Conservation (phyloP, 148 eudicot species). For the Rhododendron ovatum region DNA sequence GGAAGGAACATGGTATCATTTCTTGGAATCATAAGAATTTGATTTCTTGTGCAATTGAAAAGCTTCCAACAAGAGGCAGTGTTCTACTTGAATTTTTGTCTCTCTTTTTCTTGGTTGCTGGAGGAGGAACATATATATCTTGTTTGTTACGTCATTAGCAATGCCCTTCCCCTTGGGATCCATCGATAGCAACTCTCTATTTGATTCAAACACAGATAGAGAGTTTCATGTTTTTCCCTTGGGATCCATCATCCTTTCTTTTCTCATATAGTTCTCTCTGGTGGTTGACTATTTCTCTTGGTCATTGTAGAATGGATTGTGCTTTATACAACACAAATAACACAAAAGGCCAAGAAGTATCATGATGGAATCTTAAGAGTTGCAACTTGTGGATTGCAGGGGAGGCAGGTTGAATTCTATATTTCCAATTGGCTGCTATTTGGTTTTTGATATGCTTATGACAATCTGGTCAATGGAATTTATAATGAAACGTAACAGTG, state of each 20-base stretch:
- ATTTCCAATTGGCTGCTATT: not conserved
- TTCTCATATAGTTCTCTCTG: not conserved
- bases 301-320: constrained; percentile 74
- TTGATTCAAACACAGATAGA: not conserved
- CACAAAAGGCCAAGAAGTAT: constrained; percentile 85
- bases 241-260: not conserved
- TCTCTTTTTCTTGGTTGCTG: not conserved
- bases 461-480: not conserved
- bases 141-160: not conserved
- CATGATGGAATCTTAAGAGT: constrained; percentile 80
- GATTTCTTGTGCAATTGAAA: not conserved
- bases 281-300: constrained; percentile 3
- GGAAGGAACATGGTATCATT: not conserved
- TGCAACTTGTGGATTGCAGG: constrained; percentile 50
- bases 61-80: not conserved
- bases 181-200: not conserved
- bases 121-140: not conserved
- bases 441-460: not conserved
- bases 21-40: not conserved
- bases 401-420: constrained; percentile 60
- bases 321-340: constrained; percentile 67
- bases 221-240: not conserved
- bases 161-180: not conserved
- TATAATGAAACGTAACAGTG: not conserved
- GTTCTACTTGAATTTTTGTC: not conserved